Evolutionary conservation across 345 rosid genomes (phyloP).

Genomic region (Syzygium aqueum): DNA sequence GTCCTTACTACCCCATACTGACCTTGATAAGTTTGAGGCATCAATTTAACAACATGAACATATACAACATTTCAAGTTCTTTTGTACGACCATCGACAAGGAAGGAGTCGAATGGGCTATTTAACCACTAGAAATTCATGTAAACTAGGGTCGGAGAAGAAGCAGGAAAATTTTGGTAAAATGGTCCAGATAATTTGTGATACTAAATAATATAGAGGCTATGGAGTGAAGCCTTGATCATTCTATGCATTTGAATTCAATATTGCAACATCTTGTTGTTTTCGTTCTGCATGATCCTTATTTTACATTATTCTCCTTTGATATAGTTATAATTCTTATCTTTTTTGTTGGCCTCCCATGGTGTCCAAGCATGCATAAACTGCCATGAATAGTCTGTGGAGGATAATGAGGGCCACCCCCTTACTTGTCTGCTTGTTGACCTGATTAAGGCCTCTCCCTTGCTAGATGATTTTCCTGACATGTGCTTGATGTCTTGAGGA

Average conservation of each 20-base stretch:
- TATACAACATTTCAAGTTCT: background rate
- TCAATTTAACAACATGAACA: background rate
- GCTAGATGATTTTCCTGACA: background rate
- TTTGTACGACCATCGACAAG: background rate
- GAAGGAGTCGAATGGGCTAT: background rate
- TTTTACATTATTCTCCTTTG: background rate
- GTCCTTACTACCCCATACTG: background rate
- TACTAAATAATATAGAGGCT: background rate
- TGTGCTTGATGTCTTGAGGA: background rate
- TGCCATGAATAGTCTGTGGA: background rate
- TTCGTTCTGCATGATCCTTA: background rate
- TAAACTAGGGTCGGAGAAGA: background rate
- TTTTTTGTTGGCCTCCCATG: background rate
- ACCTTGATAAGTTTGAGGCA: background rate
- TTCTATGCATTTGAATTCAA: background rate
- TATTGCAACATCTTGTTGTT: background rate
- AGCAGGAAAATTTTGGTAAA: background rate
- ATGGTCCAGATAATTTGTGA: background rate
- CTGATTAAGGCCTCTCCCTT: background rate
- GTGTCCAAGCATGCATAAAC: background rate
- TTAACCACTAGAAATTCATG: background rate
- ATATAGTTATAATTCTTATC: background rate
- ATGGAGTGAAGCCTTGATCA: background rate
- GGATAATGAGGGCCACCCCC: background rate
- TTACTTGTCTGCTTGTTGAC: constrained; percentile 1